Percentiles rank a stretch among this genome's conserved stretches.
Conservation (phyloP, 177 flowering plant species). For the Tripterygium wilfordii region DNA sequence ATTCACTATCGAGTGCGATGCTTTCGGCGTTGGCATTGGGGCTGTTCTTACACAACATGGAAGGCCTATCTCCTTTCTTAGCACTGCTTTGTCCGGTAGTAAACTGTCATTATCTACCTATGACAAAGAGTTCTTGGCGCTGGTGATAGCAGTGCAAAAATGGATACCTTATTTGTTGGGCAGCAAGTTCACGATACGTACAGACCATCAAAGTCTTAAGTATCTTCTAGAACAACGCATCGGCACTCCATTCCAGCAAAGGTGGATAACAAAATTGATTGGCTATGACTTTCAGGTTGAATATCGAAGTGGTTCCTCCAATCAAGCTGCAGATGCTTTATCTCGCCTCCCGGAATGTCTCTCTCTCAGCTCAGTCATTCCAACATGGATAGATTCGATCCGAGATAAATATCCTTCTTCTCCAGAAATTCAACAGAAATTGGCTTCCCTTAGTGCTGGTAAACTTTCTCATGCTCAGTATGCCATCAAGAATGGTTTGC, state of each 20-base stretch:
- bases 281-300: slow-evolving; percentile 5
- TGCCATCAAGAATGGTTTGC: too few species aligned
- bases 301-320: slow-evolving; percentile 4
- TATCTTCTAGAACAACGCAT: background rate
- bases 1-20: background rate
- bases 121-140: slow-evolving; percentile 10
- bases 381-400: too few species aligned
- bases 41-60: background rate
- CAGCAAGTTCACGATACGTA: background rate
- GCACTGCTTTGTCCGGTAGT: background rate
- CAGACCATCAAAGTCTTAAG: slow-evolving; percentile 8
- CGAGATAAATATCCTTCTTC: background rate
- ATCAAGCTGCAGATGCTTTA: slow-evolving; percentile 12
- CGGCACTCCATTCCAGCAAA: background rate
- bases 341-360: background rate
- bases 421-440: too few species aligned
- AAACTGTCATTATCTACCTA: background rate
- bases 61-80: background rate
- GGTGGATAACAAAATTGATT: slow-evolving; percentile 4
- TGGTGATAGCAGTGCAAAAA: background rate
- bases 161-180: slow-evolving; percentile 4
- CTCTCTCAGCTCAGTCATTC: too few species aligned
- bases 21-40: background rate
- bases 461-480: too few species aligned
- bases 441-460: too few species aligned